Base-by-base conservation (phyloP, 2,329 filamentous ascomycete species). In the Fusarium brevicatenulatum region DNA sequence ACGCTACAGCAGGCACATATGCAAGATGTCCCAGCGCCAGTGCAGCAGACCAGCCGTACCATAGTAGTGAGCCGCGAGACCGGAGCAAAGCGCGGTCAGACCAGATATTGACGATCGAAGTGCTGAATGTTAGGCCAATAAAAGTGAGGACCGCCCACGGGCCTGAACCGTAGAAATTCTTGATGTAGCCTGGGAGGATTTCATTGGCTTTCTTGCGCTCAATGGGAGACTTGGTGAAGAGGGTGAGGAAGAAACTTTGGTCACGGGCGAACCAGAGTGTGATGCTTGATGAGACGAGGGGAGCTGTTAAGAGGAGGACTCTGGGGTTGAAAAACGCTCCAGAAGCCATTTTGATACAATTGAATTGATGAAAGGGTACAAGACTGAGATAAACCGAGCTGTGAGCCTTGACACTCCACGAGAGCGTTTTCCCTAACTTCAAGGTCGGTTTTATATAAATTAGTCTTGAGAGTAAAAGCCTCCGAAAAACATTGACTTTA, bases 201-300 rank as follows among this genome's bases (percentile, higher is more conserved):
- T 76, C 68, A 71, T 84, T 80, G 71, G 79, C 78, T 32, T 77
- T 74, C 34, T 76, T 59, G 43, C 79, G 75, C 28, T 72, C 63
- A 25, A 81, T 72, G 36, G 77, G 70, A 18, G 77, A 70, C 12
- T 71, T 74, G 7, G 83, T 79, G 66, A 86, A 74, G 72, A 79
- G 73, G 54, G 76, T 71, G 44, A 86, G 81, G 76, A 86, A 86
- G 56, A 82, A 72, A 68, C 83, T 80, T 69, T 86, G 84, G 77
- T 86, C 84, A 44, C 79, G 78, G 19, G 85, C 83, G 78, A 81
- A 86, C 72, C 83, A 80, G 56, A 87, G 80, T 1, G 85, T 82
- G 72, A 82, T 82, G 5, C 85, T 86, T 7, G 85, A 84, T n/a
- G 84, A 84, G 70, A 87, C 71, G 30, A 87, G 78, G 1, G 86